A percentile compares a stretch with the other conserved stretches of the same genome.
Evolutionary conservation across 257 asterid genomes (phyloP).

Genomic region (Lithospermum erythrorhizon): DNA sequence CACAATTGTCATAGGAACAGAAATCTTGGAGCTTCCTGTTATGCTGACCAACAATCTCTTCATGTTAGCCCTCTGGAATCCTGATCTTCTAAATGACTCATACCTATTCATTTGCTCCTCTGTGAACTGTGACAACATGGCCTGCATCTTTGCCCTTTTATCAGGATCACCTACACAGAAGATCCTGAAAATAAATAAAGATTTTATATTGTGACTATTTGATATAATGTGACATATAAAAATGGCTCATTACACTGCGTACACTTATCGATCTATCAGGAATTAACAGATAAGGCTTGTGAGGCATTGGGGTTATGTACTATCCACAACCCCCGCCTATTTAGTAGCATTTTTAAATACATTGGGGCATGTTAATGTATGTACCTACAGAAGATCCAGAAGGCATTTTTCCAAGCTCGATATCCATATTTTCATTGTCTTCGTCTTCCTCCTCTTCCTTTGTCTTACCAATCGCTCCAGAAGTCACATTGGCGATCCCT

Average conservation of each 20-base stretch:
- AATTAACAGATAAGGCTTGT: no score
- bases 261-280: no score
- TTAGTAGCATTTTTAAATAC: no score
- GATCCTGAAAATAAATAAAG: no score
- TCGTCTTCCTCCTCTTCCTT: conserved; percentile 94
- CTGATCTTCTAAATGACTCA: conserved; percentile 81
- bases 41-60: conserved; percentile 54
- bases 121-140: conserved; percentile 64
- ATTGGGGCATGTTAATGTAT: no score
- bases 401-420: conserved; percentile 62
- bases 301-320: no score
- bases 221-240: no score
- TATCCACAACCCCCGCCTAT: no score
- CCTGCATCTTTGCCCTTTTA: conserved; percentile 82
- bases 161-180: conserved; percentile 77
- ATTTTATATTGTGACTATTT: no score
- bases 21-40: conserved; percentile 72
- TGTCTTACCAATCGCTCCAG: conserved; percentile 40
- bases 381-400: conserved; percentile 73
- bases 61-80: conserved; percentile 83
- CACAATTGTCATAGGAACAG: conserved; percentile 73
- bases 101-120: conserved; percentile 85
- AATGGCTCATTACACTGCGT: no score
- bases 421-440: conserved; percentile 87
- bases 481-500: no score